Conservation (phyloP, 176 grass and related monocot genomes). For the Aegilops speltoides region DNA sequence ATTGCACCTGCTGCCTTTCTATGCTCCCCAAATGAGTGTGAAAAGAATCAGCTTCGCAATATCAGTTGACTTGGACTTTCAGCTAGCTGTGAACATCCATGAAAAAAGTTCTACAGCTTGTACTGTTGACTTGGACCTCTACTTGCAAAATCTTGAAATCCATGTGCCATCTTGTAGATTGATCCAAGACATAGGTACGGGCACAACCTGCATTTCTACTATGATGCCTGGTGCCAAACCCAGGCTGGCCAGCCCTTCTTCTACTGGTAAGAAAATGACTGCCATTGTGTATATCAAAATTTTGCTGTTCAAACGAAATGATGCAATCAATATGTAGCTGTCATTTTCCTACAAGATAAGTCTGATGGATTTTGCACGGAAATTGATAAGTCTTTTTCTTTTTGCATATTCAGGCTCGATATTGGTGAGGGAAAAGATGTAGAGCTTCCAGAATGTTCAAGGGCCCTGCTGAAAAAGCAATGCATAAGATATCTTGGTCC, state of each 20-base stretch:
- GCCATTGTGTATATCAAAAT: not conserved
- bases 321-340: not conserved
- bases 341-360: not conserved
- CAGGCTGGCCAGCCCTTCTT: conserved; percentile 92
- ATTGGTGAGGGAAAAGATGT: conserved; percentile 81
- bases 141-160: conserved; percentile 6
- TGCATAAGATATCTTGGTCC: conserved; percentile 92
- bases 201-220: conserved; percentile 93
- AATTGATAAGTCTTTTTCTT: not conserved
- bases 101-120: not conserved
- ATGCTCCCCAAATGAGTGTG: not conserved
- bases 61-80: conserved; percentile 34
- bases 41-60: conserved; percentile 6
- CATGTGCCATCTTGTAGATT: conserved; percentile 47
- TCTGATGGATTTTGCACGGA: not conserved
- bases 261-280: conserved; percentile 70
- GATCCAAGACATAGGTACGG: conserved; percentile 92
- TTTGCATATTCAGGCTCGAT: conserved; percentile 64
- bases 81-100: conserved; percentile 2
- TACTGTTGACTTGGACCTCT: not conserved
- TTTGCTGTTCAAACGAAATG: not conserved
- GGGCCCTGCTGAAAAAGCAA: conserved; percentile 61
- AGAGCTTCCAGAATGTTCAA: conserved; percentile 72
- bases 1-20: not conserved
- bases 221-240: conserved; percentile 70